Evolutionary conservation across 2,329 filamentous ascomycete genomes (phyloP), one percentile per base, ranked within the genome.

Genomic region (Dendrostoma leiphaemia): DNA sequence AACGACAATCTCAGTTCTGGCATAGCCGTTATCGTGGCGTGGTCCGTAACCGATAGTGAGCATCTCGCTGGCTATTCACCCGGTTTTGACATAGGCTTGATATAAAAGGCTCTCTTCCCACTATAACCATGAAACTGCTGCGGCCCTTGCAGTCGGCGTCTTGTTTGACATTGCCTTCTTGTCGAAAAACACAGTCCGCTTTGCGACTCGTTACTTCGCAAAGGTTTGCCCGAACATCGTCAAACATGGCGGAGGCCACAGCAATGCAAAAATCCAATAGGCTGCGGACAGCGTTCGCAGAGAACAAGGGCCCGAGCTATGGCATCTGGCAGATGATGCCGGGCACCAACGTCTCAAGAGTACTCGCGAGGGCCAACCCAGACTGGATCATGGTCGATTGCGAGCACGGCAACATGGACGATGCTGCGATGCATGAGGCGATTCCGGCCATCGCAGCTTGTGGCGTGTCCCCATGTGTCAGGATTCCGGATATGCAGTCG

Each of bases 341-440:
- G 0, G 81, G 82, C 0, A 73, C 77, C 41, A 85, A 85, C 58
- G 70, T 85, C 12, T 82, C 83, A 5, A 75, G 83, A 50, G 68
- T 77, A 17, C 71, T 90, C 45, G 84, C 86, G 2, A 73, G 82
- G 51, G 79, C 79, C 1, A 85, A 84, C 1, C 76, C 85, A 1
- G 85, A 89, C 64, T 88, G 85, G 77, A 80, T 90, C 9, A 73
- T 87, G 66, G 80, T 82, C 24, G 81, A 82, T 63, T 80, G 79
- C 62, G 79, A 81, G 56, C 81, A 83, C 63, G 81, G 81, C 6
- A 80, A 77, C 51, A 78, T 83, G 37, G 77, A 79, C 59, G 78
- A 82, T 66, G 74, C 74, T 32, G 73, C 77, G 1, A 83, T 83
- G 81, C 77, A 83, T 60, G 80, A 83, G 58, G 78, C 77, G 0